These are phyloP conservation scores for Knoxia roxburghii DNA, from an alignment of 257 asterid genomes.

Conservation along the genomic window DNA sequence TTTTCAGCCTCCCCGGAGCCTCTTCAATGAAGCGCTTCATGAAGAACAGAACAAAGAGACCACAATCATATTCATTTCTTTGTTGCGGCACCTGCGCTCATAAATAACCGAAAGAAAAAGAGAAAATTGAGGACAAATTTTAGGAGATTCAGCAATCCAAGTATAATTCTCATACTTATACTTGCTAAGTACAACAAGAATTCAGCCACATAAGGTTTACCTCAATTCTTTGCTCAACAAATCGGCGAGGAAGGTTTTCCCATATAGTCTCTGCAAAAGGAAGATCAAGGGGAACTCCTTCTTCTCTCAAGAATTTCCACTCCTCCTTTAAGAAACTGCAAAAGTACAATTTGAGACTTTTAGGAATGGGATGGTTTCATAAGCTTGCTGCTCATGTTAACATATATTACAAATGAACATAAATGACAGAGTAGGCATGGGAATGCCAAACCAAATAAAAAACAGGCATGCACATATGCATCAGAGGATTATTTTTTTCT, in stretches of 20 bases:
- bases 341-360: slow-evolving; percentile 10
- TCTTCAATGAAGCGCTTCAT: slow-evolving; percentile 75
- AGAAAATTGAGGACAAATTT: slow-evolving; percentile 10
- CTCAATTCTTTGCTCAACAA: slow-evolving; percentile 48
- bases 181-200: too few species aligned
- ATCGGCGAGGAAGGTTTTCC: slow-evolving; percentile 50
- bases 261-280: slow-evolving; percentile 53
- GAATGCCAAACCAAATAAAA: too few species aligned
- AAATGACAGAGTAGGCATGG: too few species aligned
- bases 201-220: slow-evolving; percentile 36
- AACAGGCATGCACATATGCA: too few species aligned
- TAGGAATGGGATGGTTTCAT: background rate
- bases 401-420: too few species aligned
- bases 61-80: slow-evolving; percentile 79
- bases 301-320: slow-evolving; percentile 52
- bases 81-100: slow-evolving; percentile 81
- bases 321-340: slow-evolving; percentile 79
- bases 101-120: slow-evolving; percentile 1
- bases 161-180: background rate
- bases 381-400: background rate
- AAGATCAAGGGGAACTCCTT: slow-evolving; percentile 31
- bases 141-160: background rate
- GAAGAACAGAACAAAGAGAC: slow-evolving; percentile 80
- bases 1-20: slow-evolving; percentile 59
- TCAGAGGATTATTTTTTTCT: too few species aligned